Evolutionary conservation across 2,329 filamentous ascomycete species (phyloP), one percentile per base, ranked within the genome.

Genomic region (Dryadomyces quercivorus): DNA sequence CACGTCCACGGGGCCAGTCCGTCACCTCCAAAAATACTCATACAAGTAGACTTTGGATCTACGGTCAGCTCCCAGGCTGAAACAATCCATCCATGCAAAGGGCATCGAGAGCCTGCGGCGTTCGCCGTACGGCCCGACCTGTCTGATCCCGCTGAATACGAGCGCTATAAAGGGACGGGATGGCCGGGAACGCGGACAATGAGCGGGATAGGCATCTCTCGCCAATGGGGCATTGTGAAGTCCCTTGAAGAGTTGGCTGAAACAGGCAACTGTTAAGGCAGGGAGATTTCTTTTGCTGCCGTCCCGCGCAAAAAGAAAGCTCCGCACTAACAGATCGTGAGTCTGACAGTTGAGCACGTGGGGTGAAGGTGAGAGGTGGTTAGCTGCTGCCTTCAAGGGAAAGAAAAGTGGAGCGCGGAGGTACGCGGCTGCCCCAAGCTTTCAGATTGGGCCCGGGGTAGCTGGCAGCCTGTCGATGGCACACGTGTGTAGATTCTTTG

Each of bases 401-500:
- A 47, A 18, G 45, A 22, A 18, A 16, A 22, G 45, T 22, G 45
- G 42, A 15, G 4, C 12, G 7, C 10, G 13, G 40, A 40, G 43
- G 51, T 53, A 47, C 51, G 45, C 47, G 51, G 51, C 51, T 53
- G 31, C 20, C n/a, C 34, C 45, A 16, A 15, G 8, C 8, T 15
- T 9, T 8, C 31, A 20, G 16, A 38, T 31, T 31, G 12, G 21
- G 8, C 18, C 31, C n/a, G 22, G 50, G 26, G 15, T 13, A 16
- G 40, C 26, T 18, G 22, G 10, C 10, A 50, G 54, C 58, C 57
- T 57, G 42, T 59, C 45, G 20, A 56, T 40, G 18, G 40, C 58
- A 58, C 58, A 60, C 58, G 58, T 60, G 58, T 57, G 50, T 21
- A 42, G 46, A 56, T 57, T 10, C 50, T 10, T 22, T 2, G 1